Base-by-base conservation (phyloP, 78 protist species). In the Tieghemostelium lacteum region DNA sequence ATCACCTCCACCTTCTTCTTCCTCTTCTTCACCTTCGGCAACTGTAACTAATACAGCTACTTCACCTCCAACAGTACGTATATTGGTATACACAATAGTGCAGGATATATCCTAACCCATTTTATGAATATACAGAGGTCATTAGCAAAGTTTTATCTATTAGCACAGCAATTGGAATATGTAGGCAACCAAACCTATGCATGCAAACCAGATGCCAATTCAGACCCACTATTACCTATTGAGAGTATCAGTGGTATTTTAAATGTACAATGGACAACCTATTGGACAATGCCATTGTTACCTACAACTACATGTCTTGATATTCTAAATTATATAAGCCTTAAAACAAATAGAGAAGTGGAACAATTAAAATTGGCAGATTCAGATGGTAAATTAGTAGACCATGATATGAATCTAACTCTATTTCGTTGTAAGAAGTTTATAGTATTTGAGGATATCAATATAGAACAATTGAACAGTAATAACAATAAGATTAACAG, bases 81-180 rank as follows among this genome's bases (percentile, higher is more conserved):
- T n/a, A n/a, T n/a, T n/a, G n/a, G n/a, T n/a, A n/a, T n/a, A n/a
- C n/a, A n/a, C n/a, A n/a, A n/a, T n/a, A n/a, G n/a, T n/a, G n/a
- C n/a, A n/a, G n/a, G n/a, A n/a, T n/a, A n/a, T n/a, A n/a, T n/a
- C n/a, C n/a, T n/a, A n/a, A n/a, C n/a, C n/a, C n/a, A n/a, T n/a
- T n/a, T n/a, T n/a, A n/a, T n/a, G n/a, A n/a, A n/a, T n/a, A n/a
- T n/a, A n/a, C n/a, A 63, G 70, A 75, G 52, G 60, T 83, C 91
- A 42, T 69, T 83, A 22, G 91, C 91, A 69, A 83, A 83, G 39
- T 69, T 83, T 70, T 83, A 67, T 69, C 42, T 83, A 19, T 69
- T 66, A 55, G 91, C 91, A 45, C 91, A 83, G 42, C 91, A 83
- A 58, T 26, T 83, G 36, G 91, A 83, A 34, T 83, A 69, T 83